Evolutionary conservation across 345 rosid species (phyloP).

Genomic region (Anastatica hierochuntica): DNA sequence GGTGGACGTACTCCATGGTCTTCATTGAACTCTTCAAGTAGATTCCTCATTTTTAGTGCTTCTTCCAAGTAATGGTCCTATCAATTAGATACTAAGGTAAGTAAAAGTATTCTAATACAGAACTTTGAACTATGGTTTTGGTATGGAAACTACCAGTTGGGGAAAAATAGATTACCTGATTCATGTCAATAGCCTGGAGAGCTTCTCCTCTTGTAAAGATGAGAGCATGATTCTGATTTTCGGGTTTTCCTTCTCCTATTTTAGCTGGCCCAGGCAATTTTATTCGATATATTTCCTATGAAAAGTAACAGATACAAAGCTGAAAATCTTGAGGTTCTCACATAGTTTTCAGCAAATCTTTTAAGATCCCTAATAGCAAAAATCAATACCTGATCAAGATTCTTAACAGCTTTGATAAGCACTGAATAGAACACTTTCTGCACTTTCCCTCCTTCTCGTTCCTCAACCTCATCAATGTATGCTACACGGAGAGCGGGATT

Average conservation of each 20-base stretch:
- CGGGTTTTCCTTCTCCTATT: slow-evolving; percentile 97
- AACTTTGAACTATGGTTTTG: neutral
- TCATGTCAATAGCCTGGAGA: slow-evolving; percentile 95
- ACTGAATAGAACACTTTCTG: slow-evolving; percentile 89
- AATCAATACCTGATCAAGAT: slow-evolving; percentile 74
- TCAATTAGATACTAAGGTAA: slow-evolving; percentile 7
- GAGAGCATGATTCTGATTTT: slow-evolving; percentile 90
- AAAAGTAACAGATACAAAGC: slow-evolving; percentile 6
- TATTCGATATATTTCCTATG: slow-evolving; percentile 88
- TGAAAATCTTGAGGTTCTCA: neutral
- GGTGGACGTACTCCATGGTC: slow-evolving; percentile 95
- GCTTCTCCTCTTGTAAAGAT: slow-evolving; percentile 96
- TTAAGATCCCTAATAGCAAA: slow-evolving; percentile 5
- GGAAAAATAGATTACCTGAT: slow-evolving; percentile 45
- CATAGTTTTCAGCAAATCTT: neutral
- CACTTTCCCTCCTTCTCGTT: slow-evolving; percentile 59
- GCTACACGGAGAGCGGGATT: slow-evolving; percentile 94
- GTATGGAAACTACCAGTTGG: neutral
- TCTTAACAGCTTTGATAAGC: slow-evolving; percentile 76
- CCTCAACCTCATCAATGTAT: slow-evolving; percentile 93
- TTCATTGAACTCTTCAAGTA: slow-evolving; percentile 89
- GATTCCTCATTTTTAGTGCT: slow-evolving; percentile 95
- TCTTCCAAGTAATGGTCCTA: slow-evolving; percentile 98
- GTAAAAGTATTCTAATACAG: slow-evolving; percentile 9
- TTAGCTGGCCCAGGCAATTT: slow-evolving; percentile 85